Evolutionary conservation across 768 basidiomycete genomes (phyloP), one percentile per base, ranked within the genome.

Genomic region (Hygrocybe coccinea): DNA sequence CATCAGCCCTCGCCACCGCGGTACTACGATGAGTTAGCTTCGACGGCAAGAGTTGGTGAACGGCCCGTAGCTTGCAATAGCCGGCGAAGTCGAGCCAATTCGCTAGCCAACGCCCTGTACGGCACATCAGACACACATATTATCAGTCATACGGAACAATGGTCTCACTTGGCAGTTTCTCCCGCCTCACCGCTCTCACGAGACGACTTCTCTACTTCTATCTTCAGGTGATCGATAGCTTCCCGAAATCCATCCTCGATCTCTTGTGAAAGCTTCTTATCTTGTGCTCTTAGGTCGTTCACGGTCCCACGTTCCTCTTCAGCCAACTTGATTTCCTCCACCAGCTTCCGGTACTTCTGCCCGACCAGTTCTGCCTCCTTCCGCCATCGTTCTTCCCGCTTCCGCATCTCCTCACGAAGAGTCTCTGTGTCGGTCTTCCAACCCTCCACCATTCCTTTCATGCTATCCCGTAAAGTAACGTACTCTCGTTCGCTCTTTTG

Each of bases 401-500:
- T 83, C 52, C 72, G 73, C 82, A 93, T 86, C 65, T 93, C 90
- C 48, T 85, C 82, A 46, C 80, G 75, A 12, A 95, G 74, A 50
- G 76, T 76, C 12, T 87, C 86, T 0, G 85, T 79, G 50, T 95
- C 92, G 10, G 76, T 65, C 61, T 89, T 86, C 81, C 86, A 93
- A 1, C 82, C 79, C 56, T 86, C 84, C 3, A 79, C 76, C 67
- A 95, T 80, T 6, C 79, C 74, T 66, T 87, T 88, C 52, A 93
- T 70, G 60, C 87, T 86, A 55, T 90, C 89, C 14, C 87, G 81
- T 50, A 95, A 71, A 0, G 85, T 86, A 58, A 84, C 74, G 60
- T 93, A 95, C 71, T 94, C 92, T 36, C 89, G 79, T 67, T 93
- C 88, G 17, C 81, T 83, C 70, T 89, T 91, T 65, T 87, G 84